Evolutionary conservation across 331 rosid genomes (phyloP).

Genomic region (Quercus tomentella): DNA sequence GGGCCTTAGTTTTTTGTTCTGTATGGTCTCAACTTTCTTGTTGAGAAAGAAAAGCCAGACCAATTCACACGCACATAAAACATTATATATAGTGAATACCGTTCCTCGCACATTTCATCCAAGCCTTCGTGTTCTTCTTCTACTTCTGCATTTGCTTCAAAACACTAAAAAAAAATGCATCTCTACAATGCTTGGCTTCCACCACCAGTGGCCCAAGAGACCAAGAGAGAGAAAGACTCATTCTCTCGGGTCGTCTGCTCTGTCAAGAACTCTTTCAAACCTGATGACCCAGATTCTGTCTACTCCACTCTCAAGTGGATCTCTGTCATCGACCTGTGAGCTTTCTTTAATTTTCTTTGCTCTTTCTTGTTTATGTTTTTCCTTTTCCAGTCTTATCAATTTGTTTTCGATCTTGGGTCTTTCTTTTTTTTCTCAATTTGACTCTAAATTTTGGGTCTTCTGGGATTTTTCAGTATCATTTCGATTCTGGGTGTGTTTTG

Average conservation of each 20-base stretch:
- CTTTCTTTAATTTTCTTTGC: constrained; percentile 2
- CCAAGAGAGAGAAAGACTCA: constrained; percentile 66
- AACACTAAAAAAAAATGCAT: constrained; percentile 52
- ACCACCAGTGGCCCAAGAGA: constrained; percentile 76
- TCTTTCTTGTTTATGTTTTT: background rate
- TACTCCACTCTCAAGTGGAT: constrained; percentile 80
- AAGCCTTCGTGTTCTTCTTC: background rate
- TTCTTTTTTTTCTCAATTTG: background rate
- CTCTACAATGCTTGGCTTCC: constrained; percentile 99
- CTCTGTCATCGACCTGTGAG: constrained; percentile 94
- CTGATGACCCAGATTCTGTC: constrained; percentile 85
- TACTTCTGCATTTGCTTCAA: background rate
- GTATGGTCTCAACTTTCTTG: constrained; percentile 8
- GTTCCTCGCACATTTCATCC: background rate
- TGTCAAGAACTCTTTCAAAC: constrained; percentile 46
- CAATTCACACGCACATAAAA: no score
- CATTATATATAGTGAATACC: no score
- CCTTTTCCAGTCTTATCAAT: no score
- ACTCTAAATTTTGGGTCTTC: background rate
- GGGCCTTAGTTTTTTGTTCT: no score
- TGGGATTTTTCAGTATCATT: background rate
- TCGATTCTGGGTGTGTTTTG: background rate
- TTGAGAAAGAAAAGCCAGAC: constrained; percentile 17
- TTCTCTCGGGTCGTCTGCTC: constrained; percentile 60
- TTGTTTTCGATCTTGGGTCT: background rate